A percentile compares a stretch with the other conserved stretches of the same genome.
phyloP scores from a whole-genome alignment of 2,329 filamentous ascomycete genomes.

The Fusarium nygamai region DNA sequence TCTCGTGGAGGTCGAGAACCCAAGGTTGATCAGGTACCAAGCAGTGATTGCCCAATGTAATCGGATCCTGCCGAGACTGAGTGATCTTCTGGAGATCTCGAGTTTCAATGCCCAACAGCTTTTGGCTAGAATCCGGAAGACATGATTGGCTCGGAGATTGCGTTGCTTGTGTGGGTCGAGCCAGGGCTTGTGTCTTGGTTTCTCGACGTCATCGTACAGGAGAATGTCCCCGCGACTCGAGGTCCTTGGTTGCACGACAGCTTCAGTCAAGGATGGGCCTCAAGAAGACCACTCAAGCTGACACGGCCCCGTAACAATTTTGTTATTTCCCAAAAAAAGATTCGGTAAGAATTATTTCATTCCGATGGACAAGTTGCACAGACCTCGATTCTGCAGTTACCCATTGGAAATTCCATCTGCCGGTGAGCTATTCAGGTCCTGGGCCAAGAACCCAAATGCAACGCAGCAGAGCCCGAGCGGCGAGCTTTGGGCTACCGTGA shows the following conservation, averaged over 20 bases:
- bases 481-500: slow-evolving; percentile 26
- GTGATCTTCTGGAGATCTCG: slow-evolving; percentile 34
- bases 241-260: slow-evolving; percentile 34
- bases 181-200: slow-evolving; percentile 12
- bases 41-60: slow-evolving; percentile 29
- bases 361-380: background rate
- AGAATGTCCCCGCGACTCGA: slow-evolving; percentile 7
- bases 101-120: slow-evolving; percentile 12
- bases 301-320: background rate
- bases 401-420: background rate
- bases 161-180: slow-evolving; percentile 11
- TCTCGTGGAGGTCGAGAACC: background rate
- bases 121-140: background rate
- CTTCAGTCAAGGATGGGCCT: slow-evolving; percentile 16
- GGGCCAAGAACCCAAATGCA: slow-evolving; percentile 2
- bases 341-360: background rate
- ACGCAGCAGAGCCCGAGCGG: slow-evolving; percentile 13
- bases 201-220: slow-evolving; percentile 41
- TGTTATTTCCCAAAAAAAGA: background rate
- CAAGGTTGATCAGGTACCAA: slow-evolving; percentile 25
- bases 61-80: slow-evolving; percentile 33
- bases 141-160: slow-evolving; percentile 25
- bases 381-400: background rate
- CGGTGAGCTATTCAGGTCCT: background rate
- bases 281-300: background rate